Evolutionary conservation across 768 basidiomycete genomes (phyloP), one percentile per base, ranked within the genome.

Genomic region (Fomitopsis serialis): DNA sequence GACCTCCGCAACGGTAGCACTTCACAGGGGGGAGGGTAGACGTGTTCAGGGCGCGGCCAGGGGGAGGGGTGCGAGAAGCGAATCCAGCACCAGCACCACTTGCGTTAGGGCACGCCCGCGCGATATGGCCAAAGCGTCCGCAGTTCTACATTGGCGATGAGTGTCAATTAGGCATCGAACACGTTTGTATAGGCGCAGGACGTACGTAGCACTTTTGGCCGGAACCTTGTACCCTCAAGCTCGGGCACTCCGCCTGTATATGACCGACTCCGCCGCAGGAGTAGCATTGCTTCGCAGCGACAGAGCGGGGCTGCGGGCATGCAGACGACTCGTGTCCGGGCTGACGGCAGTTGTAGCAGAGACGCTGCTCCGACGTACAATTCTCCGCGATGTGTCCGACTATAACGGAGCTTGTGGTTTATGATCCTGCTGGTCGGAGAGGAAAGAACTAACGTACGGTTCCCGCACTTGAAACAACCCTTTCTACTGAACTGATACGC

Each of bases 341-440:
- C 67, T 93, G 89, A 59, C 90, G 85, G 69, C 93, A 96, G 68
- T 95, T 96, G 74, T 93, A 96, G 73, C 93, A 96, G 55, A 96
- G 80, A 62, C 91, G 83, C 68, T 89, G 83, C 63, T 89, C 88
- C 58, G 89, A 90, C 44, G 90, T 80, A 68, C 92, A 96, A 63
- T 87, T 89, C 77, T 92, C 91, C 63, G 92, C 92, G 64, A 95
- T 89, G 69, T 96, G 92, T 45, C 92, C 92, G 67, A 94, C 92
- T 94, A 61, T 12, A 52, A 29, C 37, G 34, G 24, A 21, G 10
- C 8, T 10, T 15, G 9, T 25, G 34, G n/a, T 40, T 23, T 22
- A 22, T n/a, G n/a, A 15, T 8, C 48, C 17, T 49, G 19, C 42
- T 24, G 21, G 37, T 54, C 12, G 6, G 10, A 47, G 35, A 56